These are phyloP conservation scores for Trypanosoma rangeli DNA, from an alignment of 208 protist species.

Conservation along the genomic window DNA sequence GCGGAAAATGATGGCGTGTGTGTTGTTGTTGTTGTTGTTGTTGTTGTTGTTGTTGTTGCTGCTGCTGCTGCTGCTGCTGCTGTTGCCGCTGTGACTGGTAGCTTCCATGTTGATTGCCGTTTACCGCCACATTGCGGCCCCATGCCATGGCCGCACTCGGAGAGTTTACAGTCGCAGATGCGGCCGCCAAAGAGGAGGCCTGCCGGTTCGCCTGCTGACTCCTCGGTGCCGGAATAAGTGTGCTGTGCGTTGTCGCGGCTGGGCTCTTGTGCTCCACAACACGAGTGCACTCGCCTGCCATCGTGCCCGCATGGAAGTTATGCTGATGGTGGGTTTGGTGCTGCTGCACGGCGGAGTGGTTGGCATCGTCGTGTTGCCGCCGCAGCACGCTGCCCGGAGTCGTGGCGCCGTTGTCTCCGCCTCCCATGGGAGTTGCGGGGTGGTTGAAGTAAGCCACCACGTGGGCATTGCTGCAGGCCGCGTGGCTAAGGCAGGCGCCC, in stretches of 20 bases:
- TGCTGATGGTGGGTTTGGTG: slow-evolving; percentile 14
- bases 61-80: background rate
- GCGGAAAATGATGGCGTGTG: background rate
- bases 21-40: slow-evolving; percentile 11
- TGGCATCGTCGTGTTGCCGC: slow-evolving; percentile 6
- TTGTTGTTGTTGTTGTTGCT: background rate
- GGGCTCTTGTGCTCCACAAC: slow-evolving; percentile 8
- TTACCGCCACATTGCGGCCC: slow-evolving; percentile 13
- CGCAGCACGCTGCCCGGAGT: background rate
- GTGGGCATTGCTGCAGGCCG: slow-evolving; percentile 79
- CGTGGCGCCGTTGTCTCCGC: slow-evolving; percentile 6
- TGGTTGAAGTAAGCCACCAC: slow-evolving; percentile 49
- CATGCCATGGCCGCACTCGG: background rate
- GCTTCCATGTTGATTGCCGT: slow-evolving; percentile 13
- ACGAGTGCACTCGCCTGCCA: slow-evolving; percentile 4
- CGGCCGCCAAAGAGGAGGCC: background rate
- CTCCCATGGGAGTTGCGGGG: background rate
- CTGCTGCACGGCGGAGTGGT: slow-evolving; percentile 6
- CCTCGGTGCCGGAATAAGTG: slow-evolving; percentile 28
- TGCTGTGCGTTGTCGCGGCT: slow-evolving; percentile 14
- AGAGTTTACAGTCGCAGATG: background rate
- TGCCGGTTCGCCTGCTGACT: slow-evolving; percentile 26
- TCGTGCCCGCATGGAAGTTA: background rate
- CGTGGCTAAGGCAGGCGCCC: slow-evolving; percentile 69
- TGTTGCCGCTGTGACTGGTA: background rate